Conservation (phyloP, 768 basidiomycete species). For the Kwoniella dendrophila region DNA sequence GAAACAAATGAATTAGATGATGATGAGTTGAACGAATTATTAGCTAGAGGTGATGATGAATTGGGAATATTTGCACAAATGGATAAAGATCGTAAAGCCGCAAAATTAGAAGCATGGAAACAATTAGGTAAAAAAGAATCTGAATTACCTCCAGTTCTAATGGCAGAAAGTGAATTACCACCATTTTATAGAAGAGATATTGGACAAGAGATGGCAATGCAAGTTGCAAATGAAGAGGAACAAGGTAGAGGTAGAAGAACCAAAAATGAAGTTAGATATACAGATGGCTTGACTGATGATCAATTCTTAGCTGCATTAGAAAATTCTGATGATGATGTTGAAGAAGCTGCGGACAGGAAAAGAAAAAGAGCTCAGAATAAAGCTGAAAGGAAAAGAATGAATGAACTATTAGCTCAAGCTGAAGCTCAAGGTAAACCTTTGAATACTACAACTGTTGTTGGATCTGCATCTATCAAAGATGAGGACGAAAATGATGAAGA, state of each 20-base stretch:
- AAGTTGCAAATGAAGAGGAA: conserved; percentile 58
- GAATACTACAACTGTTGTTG: conserved; percentile 59
- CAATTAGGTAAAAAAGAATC: conserved; percentile 69
- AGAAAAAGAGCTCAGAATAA: conserved; percentile 28
- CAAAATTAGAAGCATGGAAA: conserved; percentile 68
- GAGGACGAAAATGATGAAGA: conserved; percentile 63
- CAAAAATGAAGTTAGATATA: conserved; percentile 84
- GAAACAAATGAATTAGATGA: conserved; percentile 57
- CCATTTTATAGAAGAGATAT: conserved; percentile 75
- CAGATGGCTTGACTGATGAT: conserved; percentile 90
- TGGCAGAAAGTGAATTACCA: conserved; percentile 86
- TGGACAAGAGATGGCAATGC: conserved; percentile 59
- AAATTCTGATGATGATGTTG: conserved; percentile 55
- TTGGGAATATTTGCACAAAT: conserved; percentile 73
- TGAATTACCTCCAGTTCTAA: conserved; percentile 73
- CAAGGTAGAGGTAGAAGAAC: conserved; percentile 84
- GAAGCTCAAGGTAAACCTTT: conserved; percentile 52
- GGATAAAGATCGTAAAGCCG: conserved; percentile 77
- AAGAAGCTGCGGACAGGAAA: conserved; percentile 43
- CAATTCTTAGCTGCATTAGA: conserved; percentile 71
- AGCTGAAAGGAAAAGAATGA: conserved; percentile 39
- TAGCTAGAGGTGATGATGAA: conserved; percentile 83
- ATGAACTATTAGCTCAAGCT: conserved; percentile 35
- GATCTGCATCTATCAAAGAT: conserved; percentile 62
- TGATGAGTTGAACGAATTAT: conserved; percentile 83